Percentiles rank a stretch among this genome's conserved stretches.
Evolutionary conservation across 805 yeast genomes (phyloP).

Genomic region (Zygoascus bituminiphila): DNA sequence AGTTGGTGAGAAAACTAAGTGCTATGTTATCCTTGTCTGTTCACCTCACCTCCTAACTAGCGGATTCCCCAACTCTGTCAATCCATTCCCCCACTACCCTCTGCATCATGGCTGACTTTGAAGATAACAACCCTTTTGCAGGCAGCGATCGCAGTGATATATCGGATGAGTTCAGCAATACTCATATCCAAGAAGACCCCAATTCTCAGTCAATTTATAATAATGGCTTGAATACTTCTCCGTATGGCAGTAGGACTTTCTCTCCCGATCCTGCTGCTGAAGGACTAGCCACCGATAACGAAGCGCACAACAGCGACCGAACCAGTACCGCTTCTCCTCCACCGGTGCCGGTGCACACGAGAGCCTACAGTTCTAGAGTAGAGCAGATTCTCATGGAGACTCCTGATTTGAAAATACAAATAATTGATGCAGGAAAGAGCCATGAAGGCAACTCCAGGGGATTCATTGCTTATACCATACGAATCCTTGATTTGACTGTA

Average conservation of each 20-base stretch:
- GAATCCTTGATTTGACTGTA: conserved; percentile 51
- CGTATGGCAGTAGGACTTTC: background rate
- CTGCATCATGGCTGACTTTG: conserved; percentile 29
- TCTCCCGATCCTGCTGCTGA: background rate
- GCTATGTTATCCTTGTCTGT: too few species aligned
- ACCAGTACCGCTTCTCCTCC: background rate
- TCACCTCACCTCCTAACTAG: background rate
- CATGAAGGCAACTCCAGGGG: conserved; percentile 70
- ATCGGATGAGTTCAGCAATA: conserved; percentile 11
- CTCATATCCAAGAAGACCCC: background rate
- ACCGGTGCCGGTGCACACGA: conserved; percentile 1
- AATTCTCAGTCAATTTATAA: background rate
- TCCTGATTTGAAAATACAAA: conserved; percentile 34
- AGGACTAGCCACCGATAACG: background rate
- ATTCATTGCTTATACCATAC: conserved; percentile 76
- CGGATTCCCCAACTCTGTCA: too few species aligned
- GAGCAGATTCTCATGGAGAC: conserved; percentile 27
- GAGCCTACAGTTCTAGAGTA: conserved; percentile 23
- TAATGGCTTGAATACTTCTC: background rate
- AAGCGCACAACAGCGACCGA: background rate
- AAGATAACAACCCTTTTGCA: conserved; percentile 39
- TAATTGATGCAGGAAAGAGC: conserved; percentile 78
- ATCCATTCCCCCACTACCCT: background rate
- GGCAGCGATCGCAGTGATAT: conserved; percentile 20
- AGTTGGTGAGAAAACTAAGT: too few species aligned